Conservation (phyloP, 1,139 yeast species). For the Yamadazyma sp. region DNA sequence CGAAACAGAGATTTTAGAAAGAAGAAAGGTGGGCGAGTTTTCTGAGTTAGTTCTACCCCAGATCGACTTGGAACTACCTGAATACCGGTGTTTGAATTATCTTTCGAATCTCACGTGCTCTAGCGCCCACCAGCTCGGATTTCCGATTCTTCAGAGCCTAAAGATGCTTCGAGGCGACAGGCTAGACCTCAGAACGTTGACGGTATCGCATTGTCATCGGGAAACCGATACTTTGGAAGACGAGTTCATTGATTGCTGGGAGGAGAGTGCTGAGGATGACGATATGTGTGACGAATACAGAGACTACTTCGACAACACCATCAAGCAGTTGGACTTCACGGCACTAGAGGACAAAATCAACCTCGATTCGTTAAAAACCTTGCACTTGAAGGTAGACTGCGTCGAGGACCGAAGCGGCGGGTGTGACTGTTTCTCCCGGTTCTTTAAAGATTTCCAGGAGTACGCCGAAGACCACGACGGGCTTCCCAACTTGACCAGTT, state of each 20-base stretch:
- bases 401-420: constrained; percentile 23
- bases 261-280: neutral
- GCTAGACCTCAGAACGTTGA: constrained; percentile 30
- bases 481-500: constrained; percentile 30
- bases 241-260: neutral
- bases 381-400: constrained; percentile 37
- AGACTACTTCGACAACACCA: constrained; percentile 17
- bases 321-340: constrained; percentile 24
- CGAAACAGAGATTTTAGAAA: constrained; percentile 25
- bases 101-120: constrained; percentile 34
- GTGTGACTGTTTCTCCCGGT: constrained; percentile 34
- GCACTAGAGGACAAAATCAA: constrained; percentile 28
- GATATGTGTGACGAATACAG: constrained; percentile 1
- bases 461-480: constrained; percentile 25
- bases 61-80: constrained; percentile 25
- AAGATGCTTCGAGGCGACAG: constrained; percentile 24
- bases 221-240: constrained; percentile 12
- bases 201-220: constrained; percentile 36
- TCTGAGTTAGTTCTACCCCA: neutral
- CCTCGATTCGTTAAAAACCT: constrained; percentile 21
- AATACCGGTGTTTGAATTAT: constrained; percentile 24
- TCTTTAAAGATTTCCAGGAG: constrained; percentile 28
- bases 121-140: constrained; percentile 33
- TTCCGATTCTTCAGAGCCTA: constrained; percentile 26
- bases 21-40: too few species aligned